A percentile compares a stretch with the other conserved stretches of the same genome.
These are phyloP conservation scores for Boehmeria nivea DNA, from an alignment of 306 rosid genomes.

Conservation along the genomic window DNA sequence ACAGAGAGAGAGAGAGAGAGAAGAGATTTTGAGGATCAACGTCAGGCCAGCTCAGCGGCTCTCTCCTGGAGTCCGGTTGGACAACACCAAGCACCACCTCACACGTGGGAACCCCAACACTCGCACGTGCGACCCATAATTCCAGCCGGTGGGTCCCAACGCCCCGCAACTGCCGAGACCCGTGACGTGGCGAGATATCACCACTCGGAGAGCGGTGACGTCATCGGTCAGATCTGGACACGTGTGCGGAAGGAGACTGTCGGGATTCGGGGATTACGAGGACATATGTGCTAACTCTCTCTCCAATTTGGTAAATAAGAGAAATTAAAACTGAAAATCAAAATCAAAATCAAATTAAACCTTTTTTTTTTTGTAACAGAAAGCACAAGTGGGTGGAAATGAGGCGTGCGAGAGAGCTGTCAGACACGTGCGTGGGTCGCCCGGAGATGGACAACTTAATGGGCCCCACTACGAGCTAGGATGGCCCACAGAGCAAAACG, in stretches of 20 bases:
- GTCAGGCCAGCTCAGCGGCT: slow-evolving; percentile 21
- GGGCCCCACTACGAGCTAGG: slow-evolving; percentile 21
- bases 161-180: too few relatives aligned
- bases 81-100: slow-evolving; percentile 23
- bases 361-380: too few relatives aligned
- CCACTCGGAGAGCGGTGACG: slow-evolving; percentile 12
- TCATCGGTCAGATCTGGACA: slow-evolving; percentile 20
- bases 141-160: slow-evolving; percentile 18
- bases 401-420: slow-evolving; percentile 43
- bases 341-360: background rate
- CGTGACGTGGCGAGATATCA: slow-evolving; percentile 7
- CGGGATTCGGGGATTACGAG: slow-evolving; percentile 68
- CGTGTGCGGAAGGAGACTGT: slow-evolving; percentile 22
- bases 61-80: slow-evolving; percentile 38
- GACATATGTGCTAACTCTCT: slow-evolving; percentile 21
- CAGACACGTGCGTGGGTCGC: slow-evolving; percentile 68
- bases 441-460: slow-evolving; percentile 8
- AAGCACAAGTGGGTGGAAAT: slow-evolving; percentile 23
- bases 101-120: slow-evolving; percentile 2
- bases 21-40: too few relatives aligned
- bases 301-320: background rate
- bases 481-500: slow-evolving; percentile 21
- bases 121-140: slow-evolving; percentile 27
- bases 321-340: background rate
- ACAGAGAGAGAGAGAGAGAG: too few relatives aligned